Percentiles rank a stretch among this genome's conserved stretches.
These are phyloP conservation scores for Hexamita inflata DNA, from an alignment of 208 protist species.

Conservation along the genomic window DNA sequence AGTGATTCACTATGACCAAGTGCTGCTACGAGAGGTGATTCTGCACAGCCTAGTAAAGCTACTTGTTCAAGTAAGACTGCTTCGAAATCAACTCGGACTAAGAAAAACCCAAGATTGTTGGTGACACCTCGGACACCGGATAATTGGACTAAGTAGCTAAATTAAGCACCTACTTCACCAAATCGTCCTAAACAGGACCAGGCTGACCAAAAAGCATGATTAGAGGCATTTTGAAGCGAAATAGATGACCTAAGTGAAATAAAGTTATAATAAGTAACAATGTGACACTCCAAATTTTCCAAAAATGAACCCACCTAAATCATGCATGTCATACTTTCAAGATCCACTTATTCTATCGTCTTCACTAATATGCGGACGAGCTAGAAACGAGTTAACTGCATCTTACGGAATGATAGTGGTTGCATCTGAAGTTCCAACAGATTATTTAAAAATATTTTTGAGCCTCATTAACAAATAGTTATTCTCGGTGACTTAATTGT, in stretches of 20 bases:
- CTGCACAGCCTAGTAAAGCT: background rate
- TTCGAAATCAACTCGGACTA: background rate
- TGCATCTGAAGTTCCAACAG: too few species aligned
- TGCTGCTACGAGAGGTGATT: background rate
- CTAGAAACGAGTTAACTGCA: too few species aligned
- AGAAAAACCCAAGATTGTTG: background rate
- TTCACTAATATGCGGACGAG: too few species aligned
- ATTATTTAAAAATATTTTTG: too few species aligned
- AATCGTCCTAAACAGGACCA: background rate
- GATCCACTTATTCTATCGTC: too few species aligned
- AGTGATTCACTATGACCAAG: constrained; percentile 13
- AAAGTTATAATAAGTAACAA: too few species aligned
- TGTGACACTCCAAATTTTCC: too few species aligned
- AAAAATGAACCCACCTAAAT: too few species aligned
- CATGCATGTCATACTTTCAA: too few species aligned
- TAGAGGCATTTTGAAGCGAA: constrained; percentile 5
- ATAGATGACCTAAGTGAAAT: background rate
- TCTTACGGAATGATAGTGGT: too few species aligned
- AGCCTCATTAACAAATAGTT: too few species aligned
- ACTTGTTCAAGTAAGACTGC: background rate
- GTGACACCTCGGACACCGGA: background rate
- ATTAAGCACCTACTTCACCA: background rate
- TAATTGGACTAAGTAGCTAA: background rate
- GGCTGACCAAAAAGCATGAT: constrained; percentile 12
- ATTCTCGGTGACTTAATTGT: too few species aligned